Evolutionary conservation across 1,284 basidiomycete species (phyloP).

Genomic region (Spongiforma sp.): DNA sequence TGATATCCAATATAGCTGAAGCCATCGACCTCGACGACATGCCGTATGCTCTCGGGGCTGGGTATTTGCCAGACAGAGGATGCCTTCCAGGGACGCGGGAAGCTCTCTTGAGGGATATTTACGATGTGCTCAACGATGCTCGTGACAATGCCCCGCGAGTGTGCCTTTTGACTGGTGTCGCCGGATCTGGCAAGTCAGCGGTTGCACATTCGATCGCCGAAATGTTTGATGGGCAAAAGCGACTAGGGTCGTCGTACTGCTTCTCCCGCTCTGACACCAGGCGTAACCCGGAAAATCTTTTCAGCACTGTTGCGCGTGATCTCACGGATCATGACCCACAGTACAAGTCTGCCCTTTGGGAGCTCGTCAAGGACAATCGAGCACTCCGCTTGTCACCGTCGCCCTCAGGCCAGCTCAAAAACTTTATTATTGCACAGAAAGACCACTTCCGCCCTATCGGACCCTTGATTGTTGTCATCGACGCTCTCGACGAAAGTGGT

Average conservation of each 20-base stretch:
- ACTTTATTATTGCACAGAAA: no score
- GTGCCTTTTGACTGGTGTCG: neutral
- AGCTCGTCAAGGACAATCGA: neutral
- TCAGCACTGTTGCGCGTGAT: neutral
- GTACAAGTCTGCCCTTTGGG: neutral
- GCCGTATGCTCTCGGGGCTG: neutral
- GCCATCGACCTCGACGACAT: neutral
- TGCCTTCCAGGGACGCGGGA: neutral
- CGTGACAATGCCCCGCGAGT: neutral
- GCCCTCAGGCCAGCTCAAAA: no score
- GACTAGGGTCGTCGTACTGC: neutral
- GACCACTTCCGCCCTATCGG: no score
- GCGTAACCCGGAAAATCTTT: neutral
- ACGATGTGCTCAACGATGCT: neutral
- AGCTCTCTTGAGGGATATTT: neutral
- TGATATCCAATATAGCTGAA: neutral
- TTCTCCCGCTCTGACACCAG: neutral
- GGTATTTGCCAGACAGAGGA: neutral
- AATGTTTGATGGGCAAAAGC: neutral
- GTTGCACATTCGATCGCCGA: neutral
- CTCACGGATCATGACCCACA: neutral
- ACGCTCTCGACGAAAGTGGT: no score
- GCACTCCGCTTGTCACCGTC: no score
- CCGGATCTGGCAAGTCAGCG: neutral
- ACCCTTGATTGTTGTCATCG: no score